phyloP scores from a whole-genome alignment of 495 filamentous ascomycete species.

The Glonium stellatum region DNA sequence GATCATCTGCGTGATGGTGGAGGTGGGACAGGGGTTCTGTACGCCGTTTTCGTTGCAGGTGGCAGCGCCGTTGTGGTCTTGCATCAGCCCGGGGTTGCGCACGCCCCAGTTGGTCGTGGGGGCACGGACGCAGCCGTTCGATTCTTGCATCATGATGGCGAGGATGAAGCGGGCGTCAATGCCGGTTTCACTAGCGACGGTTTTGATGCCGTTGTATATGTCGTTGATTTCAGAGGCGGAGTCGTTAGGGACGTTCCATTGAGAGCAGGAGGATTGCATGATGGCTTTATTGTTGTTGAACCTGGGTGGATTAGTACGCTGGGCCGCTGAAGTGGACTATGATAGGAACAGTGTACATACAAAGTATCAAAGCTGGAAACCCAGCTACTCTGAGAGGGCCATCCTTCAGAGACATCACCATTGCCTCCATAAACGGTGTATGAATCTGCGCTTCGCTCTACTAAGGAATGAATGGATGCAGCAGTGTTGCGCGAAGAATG shows the following conservation, averaged over 20 bases:
- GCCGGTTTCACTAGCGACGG: constrained; percentile 35
- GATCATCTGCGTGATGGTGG: constrained; percentile 45
- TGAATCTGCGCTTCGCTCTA: constrained; percentile 8
- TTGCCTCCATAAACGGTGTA: constrained; percentile 25
- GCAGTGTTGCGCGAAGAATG: neutral
- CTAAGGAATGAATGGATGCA: constrained; percentile 15
- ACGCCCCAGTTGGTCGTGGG: constrained; percentile 37
- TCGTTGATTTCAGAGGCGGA: constrained; percentile 77
- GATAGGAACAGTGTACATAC: constrained; percentile 17
- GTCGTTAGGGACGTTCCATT: constrained; percentile 39
- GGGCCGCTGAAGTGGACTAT: neutral
- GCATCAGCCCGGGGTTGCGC: constrained; percentile 41
- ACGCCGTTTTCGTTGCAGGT: constrained; percentile 41
- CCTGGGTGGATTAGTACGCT: neutral
- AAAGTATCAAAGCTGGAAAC: constrained; percentile 23
- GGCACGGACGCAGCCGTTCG: constrained; percentile 48
- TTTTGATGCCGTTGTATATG: constrained; percentile 69
- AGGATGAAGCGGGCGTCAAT: constrained; percentile 42
- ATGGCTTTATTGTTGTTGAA: constrained; percentile 35
- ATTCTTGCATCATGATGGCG: constrained; percentile 52
- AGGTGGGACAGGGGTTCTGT: constrained; percentile 42
- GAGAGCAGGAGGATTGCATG: constrained; percentile 41
- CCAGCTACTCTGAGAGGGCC: constrained; percentile 26
- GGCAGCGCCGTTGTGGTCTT: constrained; percentile 42
- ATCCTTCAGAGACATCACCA: constrained; percentile 22